phyloP scores from a whole-genome alignment of 345 rosid species.

The Clausena lansium region DNA sequence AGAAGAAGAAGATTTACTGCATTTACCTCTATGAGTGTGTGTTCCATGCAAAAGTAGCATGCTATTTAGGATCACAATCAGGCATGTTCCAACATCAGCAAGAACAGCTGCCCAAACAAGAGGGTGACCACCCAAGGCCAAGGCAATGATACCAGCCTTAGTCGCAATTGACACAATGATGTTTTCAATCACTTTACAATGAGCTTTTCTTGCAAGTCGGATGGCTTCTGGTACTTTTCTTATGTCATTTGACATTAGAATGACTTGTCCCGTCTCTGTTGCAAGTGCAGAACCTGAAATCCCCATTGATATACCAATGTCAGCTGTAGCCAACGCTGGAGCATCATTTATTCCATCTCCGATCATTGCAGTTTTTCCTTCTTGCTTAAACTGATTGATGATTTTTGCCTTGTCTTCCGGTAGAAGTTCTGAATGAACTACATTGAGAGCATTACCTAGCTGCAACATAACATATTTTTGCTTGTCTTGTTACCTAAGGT shows the following conservation, averaged over 20 bases:
- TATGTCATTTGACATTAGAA: conserved; percentile 85
- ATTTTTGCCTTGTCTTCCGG: conserved; percentile 73
- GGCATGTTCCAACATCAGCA: conserved; percentile 83
- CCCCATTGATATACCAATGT: conserved; percentile 93
- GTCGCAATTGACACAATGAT: conserved; percentile 56
- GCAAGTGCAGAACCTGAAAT: conserved; percentile 88
- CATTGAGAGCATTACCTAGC: conserved; percentile 59
- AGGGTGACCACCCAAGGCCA: conserved; percentile 85
- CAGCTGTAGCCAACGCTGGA: conserved; percentile 88
- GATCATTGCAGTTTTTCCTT: conserved; percentile 73
- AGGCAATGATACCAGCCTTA: conserved; percentile 59
- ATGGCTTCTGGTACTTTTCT: conserved; percentile 70
- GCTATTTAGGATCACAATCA: conserved; percentile 79
- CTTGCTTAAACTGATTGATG: conserved; percentile 44
- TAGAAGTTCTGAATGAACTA: conserved; percentile 66
- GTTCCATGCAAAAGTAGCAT: conserved; percentile 57
- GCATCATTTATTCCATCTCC: conserved; percentile 96
- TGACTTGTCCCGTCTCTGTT: conserved; percentile 71
- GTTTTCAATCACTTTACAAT: conserved; percentile 69
- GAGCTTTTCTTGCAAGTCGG: conserved; percentile 52
- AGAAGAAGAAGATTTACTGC: conserved; percentile 15
- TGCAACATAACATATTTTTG: conserved; percentile 28
- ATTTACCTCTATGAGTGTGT: conserved; percentile 9
- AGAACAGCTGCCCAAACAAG: conserved; percentile 90
- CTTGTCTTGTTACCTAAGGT: background rate